phyloP scores from a whole-genome alignment of 1,284 basidiomycete species.

The Ustilago curta region DNA sequence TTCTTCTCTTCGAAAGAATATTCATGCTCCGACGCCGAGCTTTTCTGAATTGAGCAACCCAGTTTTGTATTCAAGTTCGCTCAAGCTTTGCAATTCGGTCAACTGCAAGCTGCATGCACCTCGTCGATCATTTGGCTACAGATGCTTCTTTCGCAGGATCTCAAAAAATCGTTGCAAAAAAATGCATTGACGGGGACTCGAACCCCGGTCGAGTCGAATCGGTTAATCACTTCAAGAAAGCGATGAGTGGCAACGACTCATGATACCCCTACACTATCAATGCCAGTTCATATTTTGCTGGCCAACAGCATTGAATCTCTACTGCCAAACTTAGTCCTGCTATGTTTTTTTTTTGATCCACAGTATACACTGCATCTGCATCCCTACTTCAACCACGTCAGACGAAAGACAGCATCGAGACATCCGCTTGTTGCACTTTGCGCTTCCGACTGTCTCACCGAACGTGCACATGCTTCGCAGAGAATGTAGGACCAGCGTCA shows the following conservation, averaged over 20 bases:
- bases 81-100: background rate
- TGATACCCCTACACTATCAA: conserved; percentile 53
- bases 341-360: too few relatives aligned
- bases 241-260: conserved; percentile 54
- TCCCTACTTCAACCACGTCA: too few relatives aligned
- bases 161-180: conserved; percentile 18
- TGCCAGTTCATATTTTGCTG: conserved; percentile 16
- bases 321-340: too few relatives aligned
- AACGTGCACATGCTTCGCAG: too few relatives aligned
- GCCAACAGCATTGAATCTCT: too few relatives aligned
- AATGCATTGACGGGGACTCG: conserved; percentile 56
- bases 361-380: too few relatives aligned
- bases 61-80: background rate
- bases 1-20: background rate
- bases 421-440: too few relatives aligned
- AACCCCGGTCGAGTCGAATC: conserved; percentile 57
- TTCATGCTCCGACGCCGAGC: conserved; percentile 26
- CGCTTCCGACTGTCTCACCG: too few relatives aligned
- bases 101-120: background rate
- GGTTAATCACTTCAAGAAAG: conserved; percentile 14
- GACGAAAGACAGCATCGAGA: too few relatives aligned
- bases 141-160: too few relatives aligned
- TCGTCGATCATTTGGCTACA: too few relatives aligned
- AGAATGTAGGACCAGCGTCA: too few relatives aligned
- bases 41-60: background rate